Conservation (phyloP, 139 green algal species). For the Chlorella sp. region DNA sequence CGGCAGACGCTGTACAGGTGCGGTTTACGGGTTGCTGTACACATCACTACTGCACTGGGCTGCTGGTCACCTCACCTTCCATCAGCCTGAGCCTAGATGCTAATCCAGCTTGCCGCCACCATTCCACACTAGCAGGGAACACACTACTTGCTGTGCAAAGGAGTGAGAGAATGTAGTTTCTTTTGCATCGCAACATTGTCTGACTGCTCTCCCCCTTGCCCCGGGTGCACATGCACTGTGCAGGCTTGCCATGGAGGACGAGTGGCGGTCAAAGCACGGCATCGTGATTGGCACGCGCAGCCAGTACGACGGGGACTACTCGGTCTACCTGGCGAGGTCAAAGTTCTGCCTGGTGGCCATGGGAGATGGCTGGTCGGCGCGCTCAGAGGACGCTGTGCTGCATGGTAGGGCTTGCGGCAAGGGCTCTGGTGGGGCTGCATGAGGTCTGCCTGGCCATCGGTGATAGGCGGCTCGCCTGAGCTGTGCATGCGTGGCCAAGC, state of each 20-base stretch:
- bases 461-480: too few species aligned
- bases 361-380: conserved; percentile 42
- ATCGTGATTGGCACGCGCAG: conserved; percentile 31
- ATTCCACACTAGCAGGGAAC: too few species aligned
- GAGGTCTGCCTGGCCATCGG: too few species aligned
- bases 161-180: too few species aligned
- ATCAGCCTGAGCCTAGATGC: too few species aligned
- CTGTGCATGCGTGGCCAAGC: too few species aligned
- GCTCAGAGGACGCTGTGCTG: conserved; percentile 53
- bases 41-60: neutral
- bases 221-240: neutral
- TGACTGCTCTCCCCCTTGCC: too few species aligned
- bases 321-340: conserved; percentile 21
- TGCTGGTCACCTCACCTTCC: neutral
- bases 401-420: conserved; percentile 49
- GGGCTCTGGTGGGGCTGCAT: too few species aligned
- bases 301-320: conserved; percentile 27
- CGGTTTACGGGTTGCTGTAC: neutral
- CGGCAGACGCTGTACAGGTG: conserved; percentile 28
- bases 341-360: conserved; percentile 34
- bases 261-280: conserved; percentile 33
- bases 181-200: too few species aligned
- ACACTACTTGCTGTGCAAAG: too few species aligned
- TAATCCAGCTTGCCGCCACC: too few species aligned
- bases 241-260: conserved; percentile 8